Base-by-base conservation (phyloP, 768 basidiomycete species). In the Russula ochroleuca region DNA sequence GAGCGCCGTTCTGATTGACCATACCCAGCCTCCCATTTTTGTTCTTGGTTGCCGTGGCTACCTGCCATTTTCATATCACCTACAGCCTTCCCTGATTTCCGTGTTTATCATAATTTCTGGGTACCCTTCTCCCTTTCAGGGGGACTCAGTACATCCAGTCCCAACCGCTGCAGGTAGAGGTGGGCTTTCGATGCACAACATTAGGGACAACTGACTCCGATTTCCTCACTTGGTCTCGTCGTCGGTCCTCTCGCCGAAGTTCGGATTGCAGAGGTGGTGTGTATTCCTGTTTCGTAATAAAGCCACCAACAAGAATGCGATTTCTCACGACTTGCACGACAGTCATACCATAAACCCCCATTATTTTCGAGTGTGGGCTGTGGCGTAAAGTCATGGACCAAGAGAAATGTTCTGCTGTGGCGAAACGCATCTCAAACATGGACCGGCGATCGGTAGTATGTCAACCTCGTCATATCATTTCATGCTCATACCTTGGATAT, bases 251-350 rank as follows among this genome's bases (percentile, higher is more conserved):
- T 86, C 5, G 81, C 82, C 19, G 87, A 86, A 6, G 85, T 82
- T 31, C 88, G 85, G 78, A 82, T 91, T 35, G 82, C 85, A 88
- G 56, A 86, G 88, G 86, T 87, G 52, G 84, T 83, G 82, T 76
- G 4, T 38, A 35, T 35, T 8, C 7, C 28, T 23, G 14, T 10
- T 31, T 21, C 23, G n/a, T 10, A n/a, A 23, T 9, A 25, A 13
- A 1, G 17, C 17, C 43, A n/a, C 11, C 6, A 19, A 19, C n/a
- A 54, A 75, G 87, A 90, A 78, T 86, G 87, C 87, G 63, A n/a
- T 13, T 5, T 60, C n/a, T 23, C 47, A 10, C 25, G 14, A n/a
- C 48, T 56, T 2, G 50, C 47, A 8, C 1, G 31, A n/a, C n/a
- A 33, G 7, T 49, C 25, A 47, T 21, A 15, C 38, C 75, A 15